Conservation (phyloP, 495 filamentous ascomycete genomes). For the Penicillium odoratum region DNA sequence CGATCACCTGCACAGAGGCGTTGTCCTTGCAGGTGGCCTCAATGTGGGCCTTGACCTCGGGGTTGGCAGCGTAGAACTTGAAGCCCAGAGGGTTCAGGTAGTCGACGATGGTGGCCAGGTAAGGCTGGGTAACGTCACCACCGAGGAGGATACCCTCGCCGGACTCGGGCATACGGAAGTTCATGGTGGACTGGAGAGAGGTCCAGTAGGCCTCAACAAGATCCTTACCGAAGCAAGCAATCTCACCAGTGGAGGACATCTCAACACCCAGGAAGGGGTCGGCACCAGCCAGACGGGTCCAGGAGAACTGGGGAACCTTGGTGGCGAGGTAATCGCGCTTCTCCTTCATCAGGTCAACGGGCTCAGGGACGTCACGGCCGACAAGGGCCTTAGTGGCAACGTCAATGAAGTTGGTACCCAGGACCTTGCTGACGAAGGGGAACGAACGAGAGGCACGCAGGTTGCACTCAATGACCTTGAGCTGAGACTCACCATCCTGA, state of each 20-base stretch:
- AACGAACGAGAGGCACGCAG: constrained; percentile 96
- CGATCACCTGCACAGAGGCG: constrained; percentile 82
- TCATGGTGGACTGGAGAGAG: constrained; percentile 95
- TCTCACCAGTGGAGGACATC: constrained; percentile 96
- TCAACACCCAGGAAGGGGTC: constrained; percentile 98
- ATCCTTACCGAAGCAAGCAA: constrained; percentile 96
- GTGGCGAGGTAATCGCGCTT: constrained; percentile 92
- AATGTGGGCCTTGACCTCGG: constrained; percentile 77
- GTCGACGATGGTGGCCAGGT: constrained; percentile 74
- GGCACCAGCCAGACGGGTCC: constrained; percentile 97
- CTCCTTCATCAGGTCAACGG: constrained; percentile 82
- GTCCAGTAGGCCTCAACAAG: constrained; percentile 97
- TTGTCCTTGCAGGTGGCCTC: constrained; percentile 66
- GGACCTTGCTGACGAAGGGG: constrained; percentile 95
- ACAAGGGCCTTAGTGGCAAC: constrained; percentile 92
- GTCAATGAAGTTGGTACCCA: constrained; percentile 97
- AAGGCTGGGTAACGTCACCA: constrained; percentile 67
- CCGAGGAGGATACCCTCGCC: constrained; percentile 94
- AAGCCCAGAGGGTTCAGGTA: constrained; percentile 86
- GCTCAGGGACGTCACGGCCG: constrained; percentile 79
- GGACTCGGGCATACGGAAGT: constrained; percentile 92
- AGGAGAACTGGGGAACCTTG: constrained; percentile 98
- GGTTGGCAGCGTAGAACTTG: constrained; percentile 85
- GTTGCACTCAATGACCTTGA: constrained; percentile 99
- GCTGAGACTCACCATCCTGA: constrained; percentile 62